phyloP scores from a whole-genome alignment of 495 filamentous ascomycete genomes.

The Penicillium longicatenatum region DNA sequence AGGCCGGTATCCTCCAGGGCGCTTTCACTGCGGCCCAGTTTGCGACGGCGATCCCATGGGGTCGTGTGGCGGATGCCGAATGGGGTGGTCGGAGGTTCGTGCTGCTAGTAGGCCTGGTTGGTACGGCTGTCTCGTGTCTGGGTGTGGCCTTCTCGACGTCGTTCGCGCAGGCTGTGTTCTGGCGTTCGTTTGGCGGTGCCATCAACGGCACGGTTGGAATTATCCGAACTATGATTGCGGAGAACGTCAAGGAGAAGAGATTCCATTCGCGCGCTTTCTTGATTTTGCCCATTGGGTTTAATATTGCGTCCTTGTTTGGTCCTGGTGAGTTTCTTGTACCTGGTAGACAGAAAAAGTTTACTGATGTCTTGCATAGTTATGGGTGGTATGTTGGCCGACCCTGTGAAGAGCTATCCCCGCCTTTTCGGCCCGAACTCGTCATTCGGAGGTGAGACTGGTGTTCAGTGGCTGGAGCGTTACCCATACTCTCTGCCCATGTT shows the following conservation, averaged over 20 bases:
- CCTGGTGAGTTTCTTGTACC: constrained; percentile 45
- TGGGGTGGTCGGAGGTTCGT: constrained; percentile 74
- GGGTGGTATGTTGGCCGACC: constrained; percentile 75
- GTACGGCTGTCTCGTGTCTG: constrained; percentile 69
- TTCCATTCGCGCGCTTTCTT: constrained; percentile 69
- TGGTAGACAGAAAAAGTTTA: background rate
- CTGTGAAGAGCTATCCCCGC: constrained; percentile 65
- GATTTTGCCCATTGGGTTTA: constrained; percentile 74
- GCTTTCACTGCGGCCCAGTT: constrained; percentile 84
- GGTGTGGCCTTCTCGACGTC: constrained; percentile 79
- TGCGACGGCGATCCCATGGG: constrained; percentile 84
- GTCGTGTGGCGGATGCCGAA: constrained; percentile 70
- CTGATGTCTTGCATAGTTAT: constrained; percentile 42
- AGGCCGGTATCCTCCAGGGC: constrained; percentile 77
- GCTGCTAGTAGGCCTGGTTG: constrained; percentile 71
- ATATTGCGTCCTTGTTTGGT: constrained; percentile 77
- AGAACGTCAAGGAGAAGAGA: constrained; percentile 74
- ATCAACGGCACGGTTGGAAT: constrained; percentile 85
- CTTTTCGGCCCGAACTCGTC: constrained; percentile 61
- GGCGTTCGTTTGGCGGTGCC: constrained; percentile 71
- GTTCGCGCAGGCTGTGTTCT: constrained; percentile 73
- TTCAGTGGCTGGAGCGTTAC: constrained; percentile 65
- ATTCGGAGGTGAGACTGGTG: constrained; percentile 53
- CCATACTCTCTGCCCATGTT: constrained; percentile 80
- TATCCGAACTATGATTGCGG: constrained; percentile 78